These are phyloP conservation scores for Populus alba DNA, from an alignment of 345 rosid genomes.

Conservation along the genomic window DNA sequence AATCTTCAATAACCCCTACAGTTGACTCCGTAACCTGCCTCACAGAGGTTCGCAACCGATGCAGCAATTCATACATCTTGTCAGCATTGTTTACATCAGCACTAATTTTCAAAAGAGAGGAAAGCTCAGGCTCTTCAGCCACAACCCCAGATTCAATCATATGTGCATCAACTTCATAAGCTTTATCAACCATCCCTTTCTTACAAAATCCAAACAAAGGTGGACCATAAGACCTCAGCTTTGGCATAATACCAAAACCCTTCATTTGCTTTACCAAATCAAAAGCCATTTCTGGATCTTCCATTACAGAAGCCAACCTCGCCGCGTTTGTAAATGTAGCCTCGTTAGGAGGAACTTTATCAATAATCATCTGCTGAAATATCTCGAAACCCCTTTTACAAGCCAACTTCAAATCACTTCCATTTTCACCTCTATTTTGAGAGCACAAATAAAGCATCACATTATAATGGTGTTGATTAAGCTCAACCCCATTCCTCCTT, in stretches of 20 bases:
- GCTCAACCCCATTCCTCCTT: slow-evolving; percentile 38
- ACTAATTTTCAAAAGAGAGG: slow-evolving; percentile 74
- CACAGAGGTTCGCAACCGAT: slow-evolving; percentile 65
- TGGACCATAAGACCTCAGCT: slow-evolving; percentile 83
- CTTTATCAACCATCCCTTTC: slow-evolving; percentile 54
- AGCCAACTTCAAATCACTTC: slow-evolving; percentile 34
- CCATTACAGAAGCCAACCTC: slow-evolving; percentile 68
- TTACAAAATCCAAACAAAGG: slow-evolving; percentile 77
- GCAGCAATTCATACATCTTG: slow-evolving; percentile 76
- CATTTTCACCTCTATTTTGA: slow-evolving; percentile 31
- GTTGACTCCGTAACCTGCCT: slow-evolving; percentile 72
- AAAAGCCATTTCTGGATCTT: slow-evolving; percentile 89
- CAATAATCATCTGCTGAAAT: slow-evolving; percentile 63
- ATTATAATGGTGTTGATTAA: slow-evolving; percentile 63
- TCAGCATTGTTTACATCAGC: slow-evolving; percentile 40
- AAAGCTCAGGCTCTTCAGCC: slow-evolving; percentile 82
- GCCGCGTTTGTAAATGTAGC: slow-evolving; percentile 84
- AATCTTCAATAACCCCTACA: slow-evolving; percentile 48
- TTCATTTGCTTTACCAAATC: slow-evolving; percentile 83
- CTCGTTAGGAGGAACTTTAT: slow-evolving; percentile 71
- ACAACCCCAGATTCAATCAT: slow-evolving; percentile 73
- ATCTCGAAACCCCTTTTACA: slow-evolving; percentile 75
- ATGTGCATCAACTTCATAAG: slow-evolving; percentile 77
- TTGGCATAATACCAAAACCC: slow-evolving; percentile 59
- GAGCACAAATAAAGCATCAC: slow-evolving; percentile 79